Percentiles rank a stretch among this genome's conserved stretches.
Evolutionary conservation across 345 rosid genomes (phyloP).

Genomic region (Durio zibethinus): DNA sequence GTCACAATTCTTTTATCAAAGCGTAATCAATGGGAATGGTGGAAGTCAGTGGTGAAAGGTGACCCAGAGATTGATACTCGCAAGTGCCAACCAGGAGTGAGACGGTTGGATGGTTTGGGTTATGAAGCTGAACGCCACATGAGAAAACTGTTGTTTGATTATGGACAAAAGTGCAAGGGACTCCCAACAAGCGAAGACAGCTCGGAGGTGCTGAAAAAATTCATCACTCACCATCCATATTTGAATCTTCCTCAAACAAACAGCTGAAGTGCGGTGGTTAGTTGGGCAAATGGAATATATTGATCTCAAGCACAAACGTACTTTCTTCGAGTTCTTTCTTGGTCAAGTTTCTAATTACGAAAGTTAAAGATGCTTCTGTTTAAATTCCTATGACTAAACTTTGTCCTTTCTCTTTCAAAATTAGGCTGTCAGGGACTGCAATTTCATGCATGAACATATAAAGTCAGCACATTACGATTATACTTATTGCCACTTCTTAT

Average conservation of each 20-base stretch:
- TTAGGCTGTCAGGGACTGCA: no score
- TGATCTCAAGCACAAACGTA: no score
- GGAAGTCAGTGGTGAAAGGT: conserved; percentile 28
- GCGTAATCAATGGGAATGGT: conserved; percentile 13
- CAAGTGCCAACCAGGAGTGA: not conserved
- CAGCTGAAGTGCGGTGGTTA: no score
- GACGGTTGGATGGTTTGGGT: not conserved
- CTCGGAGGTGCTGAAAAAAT: not conserved
- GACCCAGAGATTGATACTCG: conserved; percentile 19
- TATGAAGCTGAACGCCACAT: not conserved
- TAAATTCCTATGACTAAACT: no score
- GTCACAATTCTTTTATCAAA: conserved; percentile 19
- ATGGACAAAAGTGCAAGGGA: not conserved
- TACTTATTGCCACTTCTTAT: no score
- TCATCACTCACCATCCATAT: not conserved
- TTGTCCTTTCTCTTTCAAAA: no score
- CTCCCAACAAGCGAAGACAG: not conserved
- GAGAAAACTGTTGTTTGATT: not conserved
- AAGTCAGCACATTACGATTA: no score
- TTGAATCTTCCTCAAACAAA: not conserved
- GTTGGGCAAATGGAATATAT: no score
- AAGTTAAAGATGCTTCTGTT: no score
- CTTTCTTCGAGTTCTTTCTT: no score
- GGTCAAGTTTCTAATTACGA: no score
- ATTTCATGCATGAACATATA: no score